A percentile compares a stretch with the other conserved stretches of the same genome.
Conservation (phyloP, 306 rosid species). For the Quercus agrifolia region DNA sequence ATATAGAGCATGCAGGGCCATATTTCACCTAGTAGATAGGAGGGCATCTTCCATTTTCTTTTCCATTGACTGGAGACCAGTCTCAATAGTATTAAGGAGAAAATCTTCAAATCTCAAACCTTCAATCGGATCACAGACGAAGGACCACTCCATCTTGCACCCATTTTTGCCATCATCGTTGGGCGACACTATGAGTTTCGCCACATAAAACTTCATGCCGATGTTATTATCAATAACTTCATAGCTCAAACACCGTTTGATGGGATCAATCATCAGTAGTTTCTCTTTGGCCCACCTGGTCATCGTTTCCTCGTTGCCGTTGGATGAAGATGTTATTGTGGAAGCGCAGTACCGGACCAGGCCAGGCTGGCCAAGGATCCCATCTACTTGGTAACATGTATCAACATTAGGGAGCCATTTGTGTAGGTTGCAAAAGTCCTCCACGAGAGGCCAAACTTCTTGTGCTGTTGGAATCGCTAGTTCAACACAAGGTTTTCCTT, state of each 20-base stretch:
- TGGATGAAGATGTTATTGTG: not conserved
- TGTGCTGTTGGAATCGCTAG: not conserved
- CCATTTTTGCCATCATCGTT: conserved; percentile 16
- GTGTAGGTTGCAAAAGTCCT: conserved; percentile 57
- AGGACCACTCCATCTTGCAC: conserved; percentile 56
- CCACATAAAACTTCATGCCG: conserved; percentile 46
- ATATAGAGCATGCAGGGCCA: not conserved
- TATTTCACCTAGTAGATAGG: not conserved
- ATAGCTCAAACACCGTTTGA: conserved; percentile 40
- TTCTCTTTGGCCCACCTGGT: conserved; percentile 52
- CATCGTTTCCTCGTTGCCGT: not conserved
- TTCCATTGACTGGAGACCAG: conserved; percentile 27
- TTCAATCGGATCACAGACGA: conserved; percentile 49
- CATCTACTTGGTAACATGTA: conserved; percentile 42
- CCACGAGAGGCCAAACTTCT: conserved; percentile 34
- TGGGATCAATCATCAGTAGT: conserved; percentile 42
- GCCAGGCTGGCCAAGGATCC: conserved; percentile 42
- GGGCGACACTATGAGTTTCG: conserved; percentile 26
- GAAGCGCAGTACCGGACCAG: conserved; percentile 43
- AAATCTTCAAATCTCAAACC: conserved; percentile 35
- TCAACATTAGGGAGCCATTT: conserved; percentile 31
- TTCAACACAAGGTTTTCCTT: conserved; percentile 18
- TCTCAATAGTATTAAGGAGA: conserved; percentile 8
- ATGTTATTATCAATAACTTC: conserved; percentile 40
- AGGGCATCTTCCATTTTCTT: conserved; percentile 33